A percentile compares a stretch with the other conserved stretches of the same genome.
phyloP scores from a whole-genome alignment of 1,284 basidiomycete genomes.

The Chiua sp. region DNA sequence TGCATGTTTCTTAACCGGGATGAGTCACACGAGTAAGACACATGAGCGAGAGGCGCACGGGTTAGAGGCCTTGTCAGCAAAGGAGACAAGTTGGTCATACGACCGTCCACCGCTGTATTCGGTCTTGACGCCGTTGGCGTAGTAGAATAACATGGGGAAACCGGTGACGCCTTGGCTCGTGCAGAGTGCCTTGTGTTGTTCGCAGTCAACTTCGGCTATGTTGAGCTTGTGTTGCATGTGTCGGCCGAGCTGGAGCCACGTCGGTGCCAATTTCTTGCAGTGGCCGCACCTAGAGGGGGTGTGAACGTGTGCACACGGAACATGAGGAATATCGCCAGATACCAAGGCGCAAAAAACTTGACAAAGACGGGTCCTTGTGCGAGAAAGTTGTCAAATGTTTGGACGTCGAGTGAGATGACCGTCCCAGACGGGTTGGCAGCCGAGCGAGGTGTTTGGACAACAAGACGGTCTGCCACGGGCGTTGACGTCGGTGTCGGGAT shows the following conservation, averaged over 20 bases:
- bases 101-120: constrained; percentile 78
- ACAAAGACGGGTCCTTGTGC: constrained; percentile 75
- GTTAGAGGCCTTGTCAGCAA: constrained; percentile 71
- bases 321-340: not conserved
- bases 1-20: constrained; percentile 45
- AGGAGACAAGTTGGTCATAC: constrained; percentile 70
- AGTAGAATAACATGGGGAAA: constrained; percentile 84
- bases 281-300: constrained; percentile 71
- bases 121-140: constrained; percentile 53
- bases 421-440: constrained; percentile 65
- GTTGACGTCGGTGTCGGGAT: constrained; percentile 18
- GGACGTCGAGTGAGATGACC: constrained; percentile 59
- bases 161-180: constrained; percentile 67
- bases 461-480: constrained; percentile 9
- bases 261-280: constrained; percentile 89
- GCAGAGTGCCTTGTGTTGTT: constrained; percentile 72
- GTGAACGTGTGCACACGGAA: not conserved
- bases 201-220: constrained; percentile 89
- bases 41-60: constrained; percentile 48
- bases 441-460: constrained; percentile 21
- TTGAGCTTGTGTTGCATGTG: constrained; percentile 72
- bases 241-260: constrained; percentile 75
- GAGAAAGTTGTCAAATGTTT: constrained; percentile 56
- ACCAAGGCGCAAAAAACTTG: constrained; percentile 94
- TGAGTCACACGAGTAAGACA: constrained; percentile 5